Percentiles rank a stretch among this genome's conserved stretches.
These are phyloP conservation scores for Flaveria ramosissima DNA, from an alignment of 129 eudicot genomes.

Conservation along the genomic window DNA sequence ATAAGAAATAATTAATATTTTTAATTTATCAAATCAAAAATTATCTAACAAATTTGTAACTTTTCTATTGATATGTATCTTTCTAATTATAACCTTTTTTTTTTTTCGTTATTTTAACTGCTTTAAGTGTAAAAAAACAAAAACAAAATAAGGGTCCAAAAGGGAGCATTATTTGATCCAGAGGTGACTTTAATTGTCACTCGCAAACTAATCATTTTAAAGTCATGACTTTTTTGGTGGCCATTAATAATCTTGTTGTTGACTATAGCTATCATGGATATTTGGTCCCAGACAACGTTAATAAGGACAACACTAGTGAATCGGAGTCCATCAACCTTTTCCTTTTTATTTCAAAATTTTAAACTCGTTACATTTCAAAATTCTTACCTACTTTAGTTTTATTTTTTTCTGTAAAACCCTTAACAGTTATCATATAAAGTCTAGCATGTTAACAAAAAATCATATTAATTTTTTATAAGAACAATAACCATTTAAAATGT, in stretches of 20 bases:
- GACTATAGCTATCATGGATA: conserved; percentile 41
- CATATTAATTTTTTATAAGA: too few species aligned
- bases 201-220: conserved; percentile 25
- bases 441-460: too few species aligned
- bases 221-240: conserved; percentile 32
- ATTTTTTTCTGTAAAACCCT: neutral
- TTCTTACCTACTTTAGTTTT: neutral
- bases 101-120: neutral
- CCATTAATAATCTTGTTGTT: conserved; percentile 34
- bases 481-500: too few species aligned
- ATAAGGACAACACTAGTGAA: conserved; percentile 29
- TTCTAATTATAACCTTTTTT: neutral
- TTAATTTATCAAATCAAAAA: neutral
- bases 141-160: neutral
- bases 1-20: neutral
- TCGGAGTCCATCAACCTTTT: conserved; percentile 31
- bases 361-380: conserved; percentile 8
- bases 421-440: too few species aligned
- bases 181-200: conserved; percentile 25
- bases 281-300: conserved; percentile 48
- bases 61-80: too few species aligned
- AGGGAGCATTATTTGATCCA: conserved; percentile 17
- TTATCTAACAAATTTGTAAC: too few species aligned
- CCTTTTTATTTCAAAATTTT: conserved; percentile 30
- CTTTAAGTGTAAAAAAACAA: neutral